Conservation (phyloP, 768 basidiomycete species). For the Phylloporus rhodoxanthus region DNA sequence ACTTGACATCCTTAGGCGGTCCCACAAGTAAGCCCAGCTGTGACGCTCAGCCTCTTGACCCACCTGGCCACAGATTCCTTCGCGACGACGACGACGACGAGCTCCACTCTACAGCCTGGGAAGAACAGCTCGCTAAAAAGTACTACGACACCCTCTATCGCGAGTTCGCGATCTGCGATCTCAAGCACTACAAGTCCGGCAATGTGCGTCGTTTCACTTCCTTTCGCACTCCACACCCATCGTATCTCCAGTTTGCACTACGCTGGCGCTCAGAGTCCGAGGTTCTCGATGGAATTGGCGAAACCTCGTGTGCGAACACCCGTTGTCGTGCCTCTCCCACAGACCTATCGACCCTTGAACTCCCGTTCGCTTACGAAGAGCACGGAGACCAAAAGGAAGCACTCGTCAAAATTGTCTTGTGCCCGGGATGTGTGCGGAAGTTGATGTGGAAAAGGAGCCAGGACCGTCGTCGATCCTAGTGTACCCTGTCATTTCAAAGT, state of each 20-base stretch:
- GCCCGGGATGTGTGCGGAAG: slow-evolving; percentile 72
- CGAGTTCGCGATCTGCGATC: slow-evolving; percentile 87
- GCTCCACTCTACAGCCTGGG: slow-evolving; percentile 46
- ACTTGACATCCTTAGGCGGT: slow-evolving; percentile 47
- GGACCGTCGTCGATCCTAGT: slow-evolving; percentile 29
- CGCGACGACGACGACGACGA: slow-evolving; percentile 40
- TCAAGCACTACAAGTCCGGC: slow-evolving; percentile 94
- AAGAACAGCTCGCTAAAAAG: slow-evolving; percentile 80
- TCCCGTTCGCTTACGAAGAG: slow-evolving; percentile 87
- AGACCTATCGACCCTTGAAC: slow-evolving; percentile 68
- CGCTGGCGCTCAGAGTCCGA: slow-evolving; percentile 93
- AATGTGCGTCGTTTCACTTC: slow-evolving; percentile 46
- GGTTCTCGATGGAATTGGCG: slow-evolving; percentile 79
- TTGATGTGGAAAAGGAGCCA: slow-evolving; percentile 79
- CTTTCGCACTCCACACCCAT: background rate
- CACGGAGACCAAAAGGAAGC: slow-evolving; percentile 69
- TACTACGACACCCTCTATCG: slow-evolving; percentile 87
- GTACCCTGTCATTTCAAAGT: slow-evolving; percentile 22
- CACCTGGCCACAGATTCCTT: slow-evolving; percentile 78
- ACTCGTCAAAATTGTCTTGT: slow-evolving; percentile 88
- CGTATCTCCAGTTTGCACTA: slow-evolving; percentile 61
- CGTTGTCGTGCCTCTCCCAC: slow-evolving; percentile 53
- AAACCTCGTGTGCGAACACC: slow-evolving; percentile 84
- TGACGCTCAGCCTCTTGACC: no score
- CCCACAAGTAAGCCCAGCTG: slow-evolving; percentile 46